Evolutionary conservation across 208 protist species (phyloP), one percentile per base, ranked within the genome.

Genomic region (Acanthamoeba royreba): DNA sequence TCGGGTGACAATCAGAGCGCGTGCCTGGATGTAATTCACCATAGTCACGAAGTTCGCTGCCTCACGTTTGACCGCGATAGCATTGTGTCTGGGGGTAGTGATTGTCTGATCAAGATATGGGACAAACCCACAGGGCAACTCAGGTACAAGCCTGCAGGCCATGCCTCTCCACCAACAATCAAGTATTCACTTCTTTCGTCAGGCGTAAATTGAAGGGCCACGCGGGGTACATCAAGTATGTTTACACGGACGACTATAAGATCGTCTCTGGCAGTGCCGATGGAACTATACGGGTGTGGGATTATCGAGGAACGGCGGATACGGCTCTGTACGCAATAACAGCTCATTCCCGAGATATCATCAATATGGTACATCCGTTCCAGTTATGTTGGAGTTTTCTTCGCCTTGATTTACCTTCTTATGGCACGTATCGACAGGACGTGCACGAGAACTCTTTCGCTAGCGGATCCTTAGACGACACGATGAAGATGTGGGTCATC

Each of bases 161-260:
- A 15, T 74, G 19, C 31, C 31, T n/a, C 19, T 40, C 31, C 2
- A 17, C n/a, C 28, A 17, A 46, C 38, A 1, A 13, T 45, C 9
- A 2, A 8, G 9, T 46, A n/a, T n/a, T n/a, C n/a, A n/a, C n/a
- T n/a, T n/a, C n/a, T n/a, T 22, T 83, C 40, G 22, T 47, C 61
- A 93, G 38, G 88, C 28, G 63, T 22, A 28, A 17, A 2, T 28
- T 93, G 35, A 53, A 74, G 19, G 88, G 88, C 3, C 88, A 93
- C 28, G 31, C 17, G 22, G 88, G 88, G 61, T 81, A 47, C 13
- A 42, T 93, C 88, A 93, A 93, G 46, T 93, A 83, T 40, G 88
- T 93, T 7, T 81, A 83, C 61, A 13, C 45, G 25, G 88, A 93
- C n/a, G 61, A 74, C 88, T 83, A 74, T 63, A 93, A 93, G 25